Percentiles rank a stretch among this genome's conserved stretches.
phyloP scores from a whole-genome alignment of 2,329 filamentous ascomycete species.

The Calonectria multiphialidica region DNA sequence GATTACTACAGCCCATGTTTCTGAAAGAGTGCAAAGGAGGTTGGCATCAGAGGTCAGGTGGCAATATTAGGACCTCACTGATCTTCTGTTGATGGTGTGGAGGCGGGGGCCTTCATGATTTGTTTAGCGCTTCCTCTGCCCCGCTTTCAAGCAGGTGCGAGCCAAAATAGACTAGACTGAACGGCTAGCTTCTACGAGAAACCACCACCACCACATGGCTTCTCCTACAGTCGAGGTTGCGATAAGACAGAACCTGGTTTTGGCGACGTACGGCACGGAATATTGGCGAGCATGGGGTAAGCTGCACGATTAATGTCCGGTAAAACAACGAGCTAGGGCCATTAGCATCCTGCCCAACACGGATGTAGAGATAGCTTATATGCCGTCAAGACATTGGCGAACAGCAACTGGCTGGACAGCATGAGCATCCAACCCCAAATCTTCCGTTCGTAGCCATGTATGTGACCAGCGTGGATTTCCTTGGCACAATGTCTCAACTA shows the following conservation, averaged over 20 bases:
- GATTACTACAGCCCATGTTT: constrained; percentile 24
- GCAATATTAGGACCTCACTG: constrained; percentile 35
- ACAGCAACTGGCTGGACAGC: constrained; percentile 25
- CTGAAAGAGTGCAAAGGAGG: constrained; percentile 32
- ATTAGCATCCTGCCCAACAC: constrained; percentile 35
- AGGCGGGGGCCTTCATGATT: constrained; percentile 34
- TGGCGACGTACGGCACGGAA: constrained; percentile 5
- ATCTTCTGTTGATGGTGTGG: constrained; percentile 35
- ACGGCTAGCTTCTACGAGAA: constrained; percentile 21
- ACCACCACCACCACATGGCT: constrained; percentile 34
- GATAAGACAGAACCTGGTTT: constrained; percentile 32
- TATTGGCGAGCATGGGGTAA: constrained; percentile 32
- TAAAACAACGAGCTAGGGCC: constrained; percentile 24
- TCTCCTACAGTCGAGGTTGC: constrained; percentile 26
- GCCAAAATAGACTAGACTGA: constrained; percentile 36
- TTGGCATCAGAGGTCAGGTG: constrained; percentile 44
- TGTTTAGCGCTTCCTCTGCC: constrained; percentile 25
- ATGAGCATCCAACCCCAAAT: constrained; percentile 22
- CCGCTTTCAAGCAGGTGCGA: constrained; percentile 37
- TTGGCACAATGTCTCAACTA: constrained; percentile 27
- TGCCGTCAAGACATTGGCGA: constrained; percentile 15
- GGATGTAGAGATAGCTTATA: constrained; percentile 13
- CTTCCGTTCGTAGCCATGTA: constrained; percentile 21
- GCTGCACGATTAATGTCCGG: constrained; percentile 31
- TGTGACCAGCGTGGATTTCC: constrained; percentile 17